Evolutionary conservation across 306 rosid species (phyloP).

Genomic region (Prunus davidiana): DNA sequence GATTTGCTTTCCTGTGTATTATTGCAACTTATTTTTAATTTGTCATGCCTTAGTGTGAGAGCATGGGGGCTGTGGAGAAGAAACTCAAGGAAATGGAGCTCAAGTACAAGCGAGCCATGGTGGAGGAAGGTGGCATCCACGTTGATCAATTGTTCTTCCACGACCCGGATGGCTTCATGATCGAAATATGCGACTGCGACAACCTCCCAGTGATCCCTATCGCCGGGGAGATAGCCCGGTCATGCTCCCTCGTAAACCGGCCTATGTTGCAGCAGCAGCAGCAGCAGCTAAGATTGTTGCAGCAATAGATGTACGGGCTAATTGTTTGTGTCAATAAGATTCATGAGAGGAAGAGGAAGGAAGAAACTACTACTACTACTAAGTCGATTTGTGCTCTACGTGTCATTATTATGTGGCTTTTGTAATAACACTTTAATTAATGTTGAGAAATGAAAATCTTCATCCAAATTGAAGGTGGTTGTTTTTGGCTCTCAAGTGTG

Average conservation of each 20-base stretch:
- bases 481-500: neutral
- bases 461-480: neutral
- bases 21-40: no score
- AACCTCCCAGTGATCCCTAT: slow-evolving; percentile 76
- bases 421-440: neutral
- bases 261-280: slow-evolving; percentile 30
- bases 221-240: slow-evolving; percentile 33
- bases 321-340: neutral
- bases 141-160: slow-evolving; percentile 87
- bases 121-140: slow-evolving; percentile 78
- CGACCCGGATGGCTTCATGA: slow-evolving; percentile 97
- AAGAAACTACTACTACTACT: neutral
- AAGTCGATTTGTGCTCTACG: neutral
- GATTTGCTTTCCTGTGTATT: no score
- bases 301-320: neutral
- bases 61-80: slow-evolving; percentile 89
- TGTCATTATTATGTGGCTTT: neutral
- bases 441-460: neutral
- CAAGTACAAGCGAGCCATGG: slow-evolving; percentile 48
- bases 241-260: slow-evolving; percentile 37
- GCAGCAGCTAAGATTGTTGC: slow-evolving; percentile 24
- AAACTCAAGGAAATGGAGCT: slow-evolving; percentile 77
- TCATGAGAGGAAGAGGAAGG: neutral
- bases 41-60: slow-evolving; percentile 51
- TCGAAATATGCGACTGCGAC: slow-evolving; percentile 92